These are phyloP conservation scores for Flaveria floridana DNA, from an alignment of 140 eudicot species.

Conservation along the genomic window DNA sequence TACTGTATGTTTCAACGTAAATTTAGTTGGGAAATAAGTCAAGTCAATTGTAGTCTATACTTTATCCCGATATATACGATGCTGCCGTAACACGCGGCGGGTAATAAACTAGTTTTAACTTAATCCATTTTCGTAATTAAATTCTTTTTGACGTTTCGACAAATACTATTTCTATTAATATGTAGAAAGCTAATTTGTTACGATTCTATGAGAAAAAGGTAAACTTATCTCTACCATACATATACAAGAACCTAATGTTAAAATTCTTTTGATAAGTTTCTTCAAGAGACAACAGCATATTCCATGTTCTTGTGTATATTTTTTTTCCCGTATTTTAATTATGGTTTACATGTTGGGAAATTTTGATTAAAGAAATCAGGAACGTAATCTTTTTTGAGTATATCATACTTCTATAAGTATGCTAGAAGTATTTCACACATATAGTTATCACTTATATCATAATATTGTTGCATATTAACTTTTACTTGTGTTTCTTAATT, in stretches of 20 bases:
- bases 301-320: background rate
- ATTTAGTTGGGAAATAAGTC: too few species aligned
- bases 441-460: too few species aligned
- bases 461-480: background rate
- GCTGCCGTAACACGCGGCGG: too few species aligned
- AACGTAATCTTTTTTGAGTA: background rate
- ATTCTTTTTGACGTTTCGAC: background rate
- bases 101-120: too few species aligned
- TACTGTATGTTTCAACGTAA: too few species aligned
- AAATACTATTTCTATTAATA: conserved; percentile 6
- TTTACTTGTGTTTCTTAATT: background rate
- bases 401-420: background rate
- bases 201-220: conserved; percentile 1
- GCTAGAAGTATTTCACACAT: background rate
- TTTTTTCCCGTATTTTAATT: background rate
- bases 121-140: background rate
- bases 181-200: background rate
- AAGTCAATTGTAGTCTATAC: too few species aligned
- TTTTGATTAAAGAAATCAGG: too few species aligned
- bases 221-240: background rate
- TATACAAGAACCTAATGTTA: background rate
- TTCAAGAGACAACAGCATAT: background rate
- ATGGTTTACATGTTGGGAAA: background rate
- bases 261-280: background rate
- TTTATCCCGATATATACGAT: too few species aligned